phyloP scores from a whole-genome alignment of 805 yeast species.

The Jamesozyma rosinii region DNA sequence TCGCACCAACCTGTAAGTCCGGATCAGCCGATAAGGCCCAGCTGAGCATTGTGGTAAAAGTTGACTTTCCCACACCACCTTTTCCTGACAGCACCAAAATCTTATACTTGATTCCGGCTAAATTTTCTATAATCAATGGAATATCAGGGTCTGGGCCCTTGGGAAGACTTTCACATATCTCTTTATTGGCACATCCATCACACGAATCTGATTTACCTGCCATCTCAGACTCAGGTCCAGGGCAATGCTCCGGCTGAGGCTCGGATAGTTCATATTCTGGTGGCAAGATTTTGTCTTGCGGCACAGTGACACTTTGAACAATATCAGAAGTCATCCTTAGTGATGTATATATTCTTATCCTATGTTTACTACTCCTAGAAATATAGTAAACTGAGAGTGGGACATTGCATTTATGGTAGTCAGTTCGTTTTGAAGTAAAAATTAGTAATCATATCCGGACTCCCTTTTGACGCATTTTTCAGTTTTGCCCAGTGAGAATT shows the following conservation, averaged over 20 bases:
- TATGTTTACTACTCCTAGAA: not conserved
- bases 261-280: slow-evolving; percentile 36
- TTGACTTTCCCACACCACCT: slow-evolving; percentile 97
- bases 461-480: too few relatives aligned
- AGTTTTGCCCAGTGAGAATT: too few relatives aligned
- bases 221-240: slow-evolving; percentile 89
- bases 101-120: slow-evolving; percentile 65
- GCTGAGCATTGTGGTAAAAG: slow-evolving; percentile 89
- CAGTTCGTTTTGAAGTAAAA: too few relatives aligned
- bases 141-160: slow-evolving; percentile 95
- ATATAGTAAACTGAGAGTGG: too few relatives aligned
- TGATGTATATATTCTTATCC: too few relatives aligned
- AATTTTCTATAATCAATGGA: slow-evolving; percentile 58
- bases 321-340: slow-evolving; percentile 8
- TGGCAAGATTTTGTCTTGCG: slow-evolving; percentile 13
- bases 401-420: too few relatives aligned
- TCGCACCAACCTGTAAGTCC: slow-evolving; percentile 81
- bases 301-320: slow-evolving; percentile 4
- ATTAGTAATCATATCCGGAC: too few relatives aligned
- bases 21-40: slow-evolving; percentile 89
- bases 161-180: slow-evolving; percentile 77
- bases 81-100: slow-evolving; percentile 74
- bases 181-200: slow-evolving; percentile 87
- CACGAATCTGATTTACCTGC: slow-evolving; percentile 97
- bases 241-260: slow-evolving; percentile 95